These are phyloP conservation scores for Saccharomyces pastorianus DNA, from an alignment of 1,139 yeast species.

Conservation along the genomic window DNA sequence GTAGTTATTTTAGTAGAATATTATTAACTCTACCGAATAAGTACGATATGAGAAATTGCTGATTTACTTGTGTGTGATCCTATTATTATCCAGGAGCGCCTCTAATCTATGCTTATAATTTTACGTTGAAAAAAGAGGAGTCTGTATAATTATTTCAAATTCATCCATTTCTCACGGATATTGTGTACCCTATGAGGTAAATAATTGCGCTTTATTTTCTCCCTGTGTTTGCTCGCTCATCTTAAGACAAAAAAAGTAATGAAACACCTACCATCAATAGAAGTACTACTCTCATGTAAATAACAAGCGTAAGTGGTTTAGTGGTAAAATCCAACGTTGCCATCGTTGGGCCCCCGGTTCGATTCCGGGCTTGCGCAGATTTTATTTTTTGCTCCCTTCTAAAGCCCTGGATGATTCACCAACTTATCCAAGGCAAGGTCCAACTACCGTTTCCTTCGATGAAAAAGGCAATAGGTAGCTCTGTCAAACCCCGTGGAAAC, in stretches of 20 bases:
- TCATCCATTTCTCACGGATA: no score
- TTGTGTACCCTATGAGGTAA: no score
- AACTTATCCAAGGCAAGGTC: background rate
- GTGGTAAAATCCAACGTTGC: constrained; percentile 1
- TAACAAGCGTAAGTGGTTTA: background rate
- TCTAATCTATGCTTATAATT: no score
- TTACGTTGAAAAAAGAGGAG: no score
- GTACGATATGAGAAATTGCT: no score
- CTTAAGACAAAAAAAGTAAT: no score
- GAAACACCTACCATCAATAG: no score
- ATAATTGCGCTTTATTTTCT: background rate
- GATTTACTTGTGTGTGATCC: no score
- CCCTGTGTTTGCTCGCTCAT: background rate
- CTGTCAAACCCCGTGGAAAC: background rate
- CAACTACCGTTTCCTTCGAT: background rate
- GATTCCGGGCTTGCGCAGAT: constrained; percentile 10
- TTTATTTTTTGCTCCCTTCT: background rate
- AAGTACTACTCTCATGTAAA: background rate
- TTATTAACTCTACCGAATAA: no score
- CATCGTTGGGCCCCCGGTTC: constrained; percentile 7
- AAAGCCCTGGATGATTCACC: background rate
- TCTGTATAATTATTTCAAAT: no score
- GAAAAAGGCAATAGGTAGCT: background rate
- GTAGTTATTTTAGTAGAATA: no score
- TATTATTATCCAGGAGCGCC: no score